phyloP scores from a whole-genome alignment of 495 filamentous ascomycete species.

The Aspergillus wentii region DNA sequence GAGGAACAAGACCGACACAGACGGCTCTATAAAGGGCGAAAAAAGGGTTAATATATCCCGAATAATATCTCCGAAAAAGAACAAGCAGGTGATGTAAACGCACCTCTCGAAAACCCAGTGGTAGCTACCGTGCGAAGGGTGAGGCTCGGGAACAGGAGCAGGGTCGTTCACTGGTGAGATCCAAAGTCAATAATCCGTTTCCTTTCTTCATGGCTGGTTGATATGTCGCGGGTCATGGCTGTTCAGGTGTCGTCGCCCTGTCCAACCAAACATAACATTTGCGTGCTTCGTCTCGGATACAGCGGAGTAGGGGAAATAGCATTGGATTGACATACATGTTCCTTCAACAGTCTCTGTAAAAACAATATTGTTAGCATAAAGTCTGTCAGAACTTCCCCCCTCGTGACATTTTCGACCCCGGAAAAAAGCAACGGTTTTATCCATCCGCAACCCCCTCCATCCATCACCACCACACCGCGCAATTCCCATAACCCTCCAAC shows the following conservation, averaged over 20 bases:
- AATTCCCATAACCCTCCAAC: background rate
- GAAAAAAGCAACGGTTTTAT: too few relatives aligned
- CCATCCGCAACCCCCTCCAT: too few relatives aligned
- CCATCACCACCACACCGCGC: background rate
- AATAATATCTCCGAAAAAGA: too few relatives aligned
- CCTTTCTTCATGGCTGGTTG: too few relatives aligned
- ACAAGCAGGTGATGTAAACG: too few relatives aligned
- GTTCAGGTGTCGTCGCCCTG: too few relatives aligned
- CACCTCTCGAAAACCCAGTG: slow-evolving; percentile 97
- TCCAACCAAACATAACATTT: too few relatives aligned
- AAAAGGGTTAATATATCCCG: too few relatives aligned
- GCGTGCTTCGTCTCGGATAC: too few relatives aligned
- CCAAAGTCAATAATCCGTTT: slow-evolving; percentile 15
- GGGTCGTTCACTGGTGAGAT: slow-evolving; percentile 73
- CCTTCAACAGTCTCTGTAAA: slow-evolving; percentile 67
- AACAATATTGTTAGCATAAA: slow-evolving; percentile 21
- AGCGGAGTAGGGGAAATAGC: too few relatives aligned
- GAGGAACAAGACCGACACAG: slow-evolving; percentile 71
- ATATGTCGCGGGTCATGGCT: too few relatives aligned
- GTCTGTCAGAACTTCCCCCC: background rate
- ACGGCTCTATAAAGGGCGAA: slow-evolving; percentile 47
- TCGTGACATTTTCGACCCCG: background rate
- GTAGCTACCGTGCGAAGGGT: slow-evolving; percentile 83
- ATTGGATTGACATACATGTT: slow-evolving; percentile 76
- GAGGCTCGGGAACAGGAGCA: slow-evolving; percentile 63